Evolutionary conservation across 148 eudicot species (phyloP).

Genomic region (Oxyria digyna): DNA sequence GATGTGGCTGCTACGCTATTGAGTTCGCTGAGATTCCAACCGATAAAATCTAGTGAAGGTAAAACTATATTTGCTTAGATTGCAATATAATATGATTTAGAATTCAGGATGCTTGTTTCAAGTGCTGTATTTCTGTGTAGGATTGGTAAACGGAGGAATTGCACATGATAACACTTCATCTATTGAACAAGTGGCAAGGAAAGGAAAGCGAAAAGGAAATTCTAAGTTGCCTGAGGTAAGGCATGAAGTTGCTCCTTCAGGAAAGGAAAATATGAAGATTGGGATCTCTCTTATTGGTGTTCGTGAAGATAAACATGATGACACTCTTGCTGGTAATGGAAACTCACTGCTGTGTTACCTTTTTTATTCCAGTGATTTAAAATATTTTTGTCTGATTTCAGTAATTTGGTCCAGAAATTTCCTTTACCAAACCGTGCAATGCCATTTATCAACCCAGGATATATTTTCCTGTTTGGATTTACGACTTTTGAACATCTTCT

Average conservation of each 20-base stretch:
- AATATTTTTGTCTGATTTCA: neutral
- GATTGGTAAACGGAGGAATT: conserved; percentile 26
- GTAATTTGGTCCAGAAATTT: neutral
- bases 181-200: conserved; percentile 45
- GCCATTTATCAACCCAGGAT: neutral
- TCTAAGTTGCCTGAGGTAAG: conserved; percentile 33
- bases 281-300: conserved; percentile 17
- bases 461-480: neutral
- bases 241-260: conserved; percentile 25
- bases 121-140: conserved; percentile 23
- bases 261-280: conserved; percentile 30
- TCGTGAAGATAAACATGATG: conserved; percentile 20
- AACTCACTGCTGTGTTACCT: neutral
- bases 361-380: neutral
- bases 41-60: neutral
- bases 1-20: neutral
- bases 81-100: neutral
- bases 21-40: conserved; percentile 4
- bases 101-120: neutral
- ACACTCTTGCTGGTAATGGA: conserved; percentile 11
- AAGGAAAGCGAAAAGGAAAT: conserved; percentile 49
- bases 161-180: conserved; percentile 25
- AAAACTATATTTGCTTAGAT: neutral
- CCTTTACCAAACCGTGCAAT: neutral
- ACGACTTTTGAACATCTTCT: neutral